These are phyloP conservation scores for Chionographis japonica DNA, from an alignment of 106 monocot genomes.

Conservation along the genomic window DNA sequence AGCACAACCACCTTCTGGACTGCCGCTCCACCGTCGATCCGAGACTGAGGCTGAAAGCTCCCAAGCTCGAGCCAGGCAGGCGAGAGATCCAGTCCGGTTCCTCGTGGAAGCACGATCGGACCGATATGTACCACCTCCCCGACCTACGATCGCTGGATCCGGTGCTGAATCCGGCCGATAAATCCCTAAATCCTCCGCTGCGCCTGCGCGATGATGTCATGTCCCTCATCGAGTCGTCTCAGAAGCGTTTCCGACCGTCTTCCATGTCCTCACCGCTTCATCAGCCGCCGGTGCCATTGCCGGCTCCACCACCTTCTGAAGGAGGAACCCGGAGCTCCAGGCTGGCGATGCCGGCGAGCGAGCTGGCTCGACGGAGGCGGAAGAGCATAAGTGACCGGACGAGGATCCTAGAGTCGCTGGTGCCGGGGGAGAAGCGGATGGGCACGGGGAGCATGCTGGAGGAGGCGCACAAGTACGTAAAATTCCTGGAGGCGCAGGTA, in stretches of 20 bases:
- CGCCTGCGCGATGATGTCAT: neutral
- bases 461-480: slow-evolving; percentile 61
- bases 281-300: neutral
- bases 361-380: slow-evolving; percentile 26
- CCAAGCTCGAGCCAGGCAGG: slow-evolving; percentile 1
- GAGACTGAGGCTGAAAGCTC: neutral
- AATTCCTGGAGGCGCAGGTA: slow-evolving; percentile 65
- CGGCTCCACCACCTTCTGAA: too few species aligned
- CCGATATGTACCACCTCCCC: slow-evolving; percentile 1
- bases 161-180: neutral
- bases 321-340: too few species aligned
- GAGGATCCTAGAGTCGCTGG: slow-evolving; percentile 30
- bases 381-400: slow-evolving; percentile 43
- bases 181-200: neutral
- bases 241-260: slow-evolving; percentile 9
- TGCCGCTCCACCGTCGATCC: neutral
- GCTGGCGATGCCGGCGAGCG: slow-evolving; percentile 8
- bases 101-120: neutral
- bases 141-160: slow-evolving; percentile 2
- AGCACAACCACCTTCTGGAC: neutral
- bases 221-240: slow-evolving; percentile 6
- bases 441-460: slow-evolving; percentile 37
- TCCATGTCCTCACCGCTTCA: neutral
- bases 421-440: slow-evolving; percentile 50
- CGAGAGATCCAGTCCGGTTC: neutral